These are phyloP conservation scores for Crucibulum laeve DNA, from an alignment of 768 basidiomycete species.

Conservation along the genomic window DNA sequence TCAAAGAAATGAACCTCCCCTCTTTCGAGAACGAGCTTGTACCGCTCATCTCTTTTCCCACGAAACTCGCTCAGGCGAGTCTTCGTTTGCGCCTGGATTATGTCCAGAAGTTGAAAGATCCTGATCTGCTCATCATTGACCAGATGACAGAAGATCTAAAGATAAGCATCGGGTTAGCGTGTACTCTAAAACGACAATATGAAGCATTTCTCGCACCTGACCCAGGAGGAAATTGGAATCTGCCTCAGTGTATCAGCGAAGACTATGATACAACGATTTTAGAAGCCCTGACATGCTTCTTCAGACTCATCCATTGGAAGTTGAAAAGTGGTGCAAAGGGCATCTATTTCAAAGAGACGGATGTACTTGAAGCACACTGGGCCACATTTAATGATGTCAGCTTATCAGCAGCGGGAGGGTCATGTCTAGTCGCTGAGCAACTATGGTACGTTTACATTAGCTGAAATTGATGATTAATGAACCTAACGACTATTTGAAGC, in stretches of 20 bases:
- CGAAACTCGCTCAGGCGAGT: constrained; percentile 87
- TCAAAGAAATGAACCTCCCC: constrained; percentile 87
- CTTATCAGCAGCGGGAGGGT: constrained; percentile 81
- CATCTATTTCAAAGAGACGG: constrained; percentile 96
- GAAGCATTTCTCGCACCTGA: constrained; percentile 88
- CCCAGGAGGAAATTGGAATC: constrained; percentile 80
- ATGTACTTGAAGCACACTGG: constrained; percentile 96
- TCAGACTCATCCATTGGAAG: constrained; percentile 93
- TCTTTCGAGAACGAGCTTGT: constrained; percentile 87
- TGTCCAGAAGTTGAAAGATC: constrained; percentile 82
- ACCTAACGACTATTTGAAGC: constrained; percentile 33
- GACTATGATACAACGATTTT: constrained; percentile 90
- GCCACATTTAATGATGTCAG: constrained; percentile 92
- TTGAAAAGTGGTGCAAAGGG: constrained; percentile 89
- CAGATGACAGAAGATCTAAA: constrained; percentile 93
- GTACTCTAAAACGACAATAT: constrained; percentile 93
- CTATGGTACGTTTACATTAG: constrained; percentile 63
- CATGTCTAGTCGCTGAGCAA: constrained; percentile 89
- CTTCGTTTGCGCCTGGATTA: constrained; percentile 88
- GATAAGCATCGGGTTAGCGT: constrained; percentile 85
- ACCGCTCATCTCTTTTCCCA: constrained; percentile 93
- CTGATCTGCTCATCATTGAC: constrained; percentile 86
- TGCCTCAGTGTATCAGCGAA: constrained; percentile 83
- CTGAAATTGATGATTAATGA: not conserved
- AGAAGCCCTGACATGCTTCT: constrained; percentile 84